phyloP scores from a whole-genome alignment of 768 basidiomycete species.

The Tephrocybe sp. region DNA sequence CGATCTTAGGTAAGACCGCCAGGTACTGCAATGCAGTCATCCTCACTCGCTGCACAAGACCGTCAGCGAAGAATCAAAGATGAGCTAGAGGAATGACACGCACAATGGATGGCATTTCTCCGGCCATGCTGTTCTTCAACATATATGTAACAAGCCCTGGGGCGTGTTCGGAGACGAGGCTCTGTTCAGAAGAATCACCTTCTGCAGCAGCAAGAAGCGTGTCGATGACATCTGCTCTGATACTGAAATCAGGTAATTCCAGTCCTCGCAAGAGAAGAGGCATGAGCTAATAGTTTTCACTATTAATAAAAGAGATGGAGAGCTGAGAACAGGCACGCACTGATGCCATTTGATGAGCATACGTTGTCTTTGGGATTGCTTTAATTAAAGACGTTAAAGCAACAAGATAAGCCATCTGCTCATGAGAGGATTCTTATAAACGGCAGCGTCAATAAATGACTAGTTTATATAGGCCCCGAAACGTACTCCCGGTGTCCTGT shows the following conservation, averaged over 20 bases:
- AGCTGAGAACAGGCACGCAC: constrained; percentile 32
- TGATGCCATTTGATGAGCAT: constrained; percentile 61
- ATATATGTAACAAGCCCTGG: constrained; percentile 66
- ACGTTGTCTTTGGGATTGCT: constrained; percentile 73
- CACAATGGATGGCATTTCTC: constrained; percentile 57
- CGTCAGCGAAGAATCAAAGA: neutral
- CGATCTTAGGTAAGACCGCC: constrained; percentile 64
- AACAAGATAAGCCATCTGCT: constrained; percentile 72
- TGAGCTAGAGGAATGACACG: constrained; percentile 15
- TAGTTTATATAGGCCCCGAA: neutral
- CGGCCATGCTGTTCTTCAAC: constrained; percentile 57
- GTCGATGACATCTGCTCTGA: constrained; percentile 79
- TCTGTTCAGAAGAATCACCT: constrained; percentile 46
- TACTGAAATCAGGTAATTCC: constrained; percentile 66
- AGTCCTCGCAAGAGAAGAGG: constrained; percentile 86
- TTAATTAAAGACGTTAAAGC: constrained; percentile 81
- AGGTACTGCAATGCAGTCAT: constrained; percentile 74
- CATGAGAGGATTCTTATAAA: constrained; percentile 26
- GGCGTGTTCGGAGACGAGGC: constrained; percentile 64
- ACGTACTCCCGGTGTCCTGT: constrained; percentile 51
- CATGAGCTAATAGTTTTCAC: constrained; percentile 64
- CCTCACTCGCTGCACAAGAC: constrained; percentile 61
- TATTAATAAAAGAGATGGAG: neutral
- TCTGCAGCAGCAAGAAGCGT: constrained; percentile 71
- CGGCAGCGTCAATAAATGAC: neutral